These are phyloP conservation scores for Grigorovia yakushimaensis DNA, from an alignment of 805 yeast species.

Conservation along the genomic window DNA sequence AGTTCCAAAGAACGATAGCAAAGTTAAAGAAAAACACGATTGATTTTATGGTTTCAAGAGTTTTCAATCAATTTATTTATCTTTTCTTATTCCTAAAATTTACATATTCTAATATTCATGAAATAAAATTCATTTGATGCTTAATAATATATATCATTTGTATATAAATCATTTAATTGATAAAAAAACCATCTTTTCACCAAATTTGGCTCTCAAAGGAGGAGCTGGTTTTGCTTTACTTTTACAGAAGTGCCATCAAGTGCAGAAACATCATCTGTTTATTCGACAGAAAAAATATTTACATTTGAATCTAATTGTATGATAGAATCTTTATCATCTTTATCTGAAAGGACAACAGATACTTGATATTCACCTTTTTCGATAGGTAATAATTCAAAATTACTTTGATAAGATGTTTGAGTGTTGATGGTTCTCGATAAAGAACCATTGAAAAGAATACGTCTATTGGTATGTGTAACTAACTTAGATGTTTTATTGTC, in stretches of 20 bases:
- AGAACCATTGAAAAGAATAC: slow-evolving; percentile 62
- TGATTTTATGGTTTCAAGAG: no score
- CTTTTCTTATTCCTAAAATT: not conserved
- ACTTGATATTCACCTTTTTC: slow-evolving; percentile 79
- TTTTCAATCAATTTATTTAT: no score
- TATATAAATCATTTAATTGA: no score
- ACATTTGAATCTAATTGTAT: slow-evolving; percentile 9
- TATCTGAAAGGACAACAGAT: slow-evolving; percentile 33
- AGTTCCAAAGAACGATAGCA: slow-evolving; percentile 48
- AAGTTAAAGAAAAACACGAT: not conserved
- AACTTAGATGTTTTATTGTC: slow-evolving; percentile 18
- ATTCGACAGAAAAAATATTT: slow-evolving; percentile 1
- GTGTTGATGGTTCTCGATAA: slow-evolving; percentile 38
- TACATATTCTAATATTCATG: not conserved
- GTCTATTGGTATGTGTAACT: slow-evolving; percentile 36
- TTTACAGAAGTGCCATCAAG: no score
- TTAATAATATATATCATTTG: not conserved
- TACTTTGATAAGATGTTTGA: slow-evolving; percentile 35
- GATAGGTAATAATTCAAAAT: slow-evolving; percentile 46
- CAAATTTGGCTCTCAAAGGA: no score
- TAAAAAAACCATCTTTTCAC: not conserved
- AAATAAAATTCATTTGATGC: not conserved
- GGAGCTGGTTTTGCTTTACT: no score
- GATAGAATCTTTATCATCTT: slow-evolving; percentile 2
- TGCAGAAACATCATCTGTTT: no score